These are phyloP conservation scores for Phialemonium atrogriseum DNA, from an alignment of 2,329 filamentous ascomycete species.

Conservation along the genomic window DNA sequence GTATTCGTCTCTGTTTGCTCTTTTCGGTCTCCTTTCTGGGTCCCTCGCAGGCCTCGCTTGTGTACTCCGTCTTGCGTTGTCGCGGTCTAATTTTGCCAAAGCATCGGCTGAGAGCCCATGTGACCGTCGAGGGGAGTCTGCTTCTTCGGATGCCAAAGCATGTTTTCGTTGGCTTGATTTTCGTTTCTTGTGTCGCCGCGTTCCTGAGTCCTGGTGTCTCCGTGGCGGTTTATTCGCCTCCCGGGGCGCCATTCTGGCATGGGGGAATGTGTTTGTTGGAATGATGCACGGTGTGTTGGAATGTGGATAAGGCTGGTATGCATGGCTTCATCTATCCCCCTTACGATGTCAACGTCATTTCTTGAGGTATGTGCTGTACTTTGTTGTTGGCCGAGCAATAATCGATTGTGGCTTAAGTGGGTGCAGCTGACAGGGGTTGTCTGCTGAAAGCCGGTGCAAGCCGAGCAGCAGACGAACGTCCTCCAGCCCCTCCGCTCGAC, in stretches of 20 bases:
- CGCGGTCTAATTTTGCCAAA: slow-evolving; percentile 15
- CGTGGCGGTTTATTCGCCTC: slow-evolving; percentile 7
- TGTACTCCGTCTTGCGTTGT: slow-evolving; percentile 7
- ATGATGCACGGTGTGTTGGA: background rate
- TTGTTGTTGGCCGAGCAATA: slow-evolving; percentile 1
- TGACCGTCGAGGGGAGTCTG: slow-evolving; percentile 8
- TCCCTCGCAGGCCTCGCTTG: background rate
- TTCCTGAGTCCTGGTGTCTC: slow-evolving; percentile 10
- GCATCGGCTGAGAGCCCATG: slow-evolving; percentile 18
- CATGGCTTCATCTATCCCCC: no score
- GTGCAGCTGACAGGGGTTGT: no score
- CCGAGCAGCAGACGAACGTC: slow-evolving; percentile 12
- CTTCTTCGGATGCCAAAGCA: slow-evolving; percentile 7
- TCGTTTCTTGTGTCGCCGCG: slow-evolving; percentile 12
- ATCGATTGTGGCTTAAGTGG: no score
- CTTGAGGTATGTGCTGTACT: no score
- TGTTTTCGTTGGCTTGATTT: slow-evolving; percentile 10
- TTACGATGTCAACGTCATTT: slow-evolving; percentile 4
- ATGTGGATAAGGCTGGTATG: no score
- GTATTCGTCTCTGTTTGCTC: slow-evolving; percentile 9
- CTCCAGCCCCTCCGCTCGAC: slow-evolving; percentile 6
- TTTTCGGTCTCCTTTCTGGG: slow-evolving; percentile 4
- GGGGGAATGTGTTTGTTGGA: background rate
- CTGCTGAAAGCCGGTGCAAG: slow-evolving; percentile 19
- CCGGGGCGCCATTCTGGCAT: slow-evolving; percentile 5